A percentile compares a stretch with the other conserved stretches of the same genome.
phyloP scores from a whole-genome alignment of 306 rosid genomes.

The Calophaca sinica region DNA sequence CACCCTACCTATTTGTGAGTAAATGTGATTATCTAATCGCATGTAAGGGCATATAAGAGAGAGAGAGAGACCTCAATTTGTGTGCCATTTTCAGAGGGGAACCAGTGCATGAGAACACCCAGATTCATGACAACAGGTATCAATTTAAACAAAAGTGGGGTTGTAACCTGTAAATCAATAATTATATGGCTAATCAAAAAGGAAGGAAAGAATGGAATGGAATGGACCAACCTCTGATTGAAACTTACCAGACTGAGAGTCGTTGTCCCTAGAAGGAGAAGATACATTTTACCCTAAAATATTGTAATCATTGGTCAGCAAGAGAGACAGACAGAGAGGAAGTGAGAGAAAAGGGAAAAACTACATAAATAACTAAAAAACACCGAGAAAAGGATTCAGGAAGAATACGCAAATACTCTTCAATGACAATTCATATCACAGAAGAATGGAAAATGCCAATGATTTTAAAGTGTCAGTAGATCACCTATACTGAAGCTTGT shows the following conservation, averaged over 20 bases:
- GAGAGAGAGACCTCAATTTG: constrained; percentile 78
- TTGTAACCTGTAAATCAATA: constrained; percentile 76
- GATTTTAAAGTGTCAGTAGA: not conserved
- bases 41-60: constrained; percentile 32
- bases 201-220: constrained; percentile 7
- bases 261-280: constrained; percentile 96
- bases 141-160: constrained; percentile 92
- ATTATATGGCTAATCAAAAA: constrained; percentile 41
- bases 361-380: not conserved
- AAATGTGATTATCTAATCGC: constrained; percentile 25
- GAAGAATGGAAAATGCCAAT: constrained; percentile 26
- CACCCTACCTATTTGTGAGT: constrained; percentile 1
- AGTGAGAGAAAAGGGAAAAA: not conserved
- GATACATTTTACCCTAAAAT: constrained; percentile 88
- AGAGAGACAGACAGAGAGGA: not conserved
- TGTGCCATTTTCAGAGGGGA: constrained; percentile 75
- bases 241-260: constrained; percentile 91
- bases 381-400: constrained; percentile 1
- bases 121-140: constrained; percentile 87
- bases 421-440: constrained; percentile 1
- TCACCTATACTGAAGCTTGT: not conserved
- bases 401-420: too few species aligned
- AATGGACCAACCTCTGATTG: constrained; percentile 35
- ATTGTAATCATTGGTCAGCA: constrained; percentile 39
- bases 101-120: constrained; percentile 98